phyloP scores from a whole-genome alignment of 768 basidiomycete genomes.

The Postia placenta region DNA sequence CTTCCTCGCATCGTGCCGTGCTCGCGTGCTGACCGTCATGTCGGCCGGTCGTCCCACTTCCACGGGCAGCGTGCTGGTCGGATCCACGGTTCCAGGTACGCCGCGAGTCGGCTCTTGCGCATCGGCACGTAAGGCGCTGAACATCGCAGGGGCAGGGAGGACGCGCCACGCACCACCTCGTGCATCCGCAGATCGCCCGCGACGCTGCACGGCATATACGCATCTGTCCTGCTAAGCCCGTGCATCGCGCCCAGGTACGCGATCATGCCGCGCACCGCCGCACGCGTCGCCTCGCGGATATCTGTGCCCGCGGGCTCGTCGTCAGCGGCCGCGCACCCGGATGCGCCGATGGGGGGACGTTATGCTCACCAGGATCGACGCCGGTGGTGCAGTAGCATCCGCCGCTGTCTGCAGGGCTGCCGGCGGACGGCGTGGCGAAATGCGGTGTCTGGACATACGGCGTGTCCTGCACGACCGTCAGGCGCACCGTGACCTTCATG shows the following conservation, averaged over 20 bases:
- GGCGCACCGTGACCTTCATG: slow-evolving; percentile 46
- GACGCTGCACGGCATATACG: slow-evolving; percentile 59
- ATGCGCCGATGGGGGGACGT: too few species aligned
- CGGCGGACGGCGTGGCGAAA: slow-evolving; percentile 40
- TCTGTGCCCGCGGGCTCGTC: slow-evolving; percentile 27
- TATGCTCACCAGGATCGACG: slow-evolving; percentile 35
- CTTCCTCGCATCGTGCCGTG: too few species aligned
- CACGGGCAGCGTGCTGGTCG: too few species aligned
- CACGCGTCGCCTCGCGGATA: slow-evolving; percentile 46
- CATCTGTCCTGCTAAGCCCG: slow-evolving; percentile 39
- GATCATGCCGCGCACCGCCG: slow-evolving; percentile 56
- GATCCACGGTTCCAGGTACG: too few species aligned
- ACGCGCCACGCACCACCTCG: slow-evolving; percentile 41
- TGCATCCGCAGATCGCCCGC: slow-evolving; percentile 54
- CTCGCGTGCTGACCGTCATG: too few species aligned
- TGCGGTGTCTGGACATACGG: slow-evolving; percentile 55
- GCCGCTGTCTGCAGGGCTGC: slow-evolving; percentile 17
- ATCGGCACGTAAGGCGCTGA: too few species aligned
- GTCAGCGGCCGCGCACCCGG: too few species aligned
- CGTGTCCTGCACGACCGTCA: slow-evolving; percentile 52
- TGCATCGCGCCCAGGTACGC: slow-evolving; percentile 39
- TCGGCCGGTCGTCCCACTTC: too few species aligned
- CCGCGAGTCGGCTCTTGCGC: too few species aligned
- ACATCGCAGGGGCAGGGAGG: slow-evolving; percentile 6
- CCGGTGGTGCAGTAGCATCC: slow-evolving; percentile 57